Conservation (phyloP, 768 basidiomycete species). For the Phanerodontia chrysosporium region DNA sequence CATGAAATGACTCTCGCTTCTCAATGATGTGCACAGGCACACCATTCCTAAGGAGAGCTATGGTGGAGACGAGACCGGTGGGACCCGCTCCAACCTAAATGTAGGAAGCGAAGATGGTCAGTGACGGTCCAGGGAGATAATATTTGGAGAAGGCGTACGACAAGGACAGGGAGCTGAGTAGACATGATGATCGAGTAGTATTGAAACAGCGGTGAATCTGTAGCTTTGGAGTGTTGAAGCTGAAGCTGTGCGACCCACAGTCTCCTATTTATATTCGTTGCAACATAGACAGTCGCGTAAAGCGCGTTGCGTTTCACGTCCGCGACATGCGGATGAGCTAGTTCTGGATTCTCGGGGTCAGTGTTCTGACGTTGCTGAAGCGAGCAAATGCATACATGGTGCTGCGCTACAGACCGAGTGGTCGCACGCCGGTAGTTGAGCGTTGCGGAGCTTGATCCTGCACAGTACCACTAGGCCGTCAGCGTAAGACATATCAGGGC, state of each 20-base stretch:
- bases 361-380: neutral
- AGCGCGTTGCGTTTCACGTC: neutral
- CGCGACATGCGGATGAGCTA: neutral
- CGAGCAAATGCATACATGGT: too few relatives aligned
- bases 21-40: constrained; percentile 21
- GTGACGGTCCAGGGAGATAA: neutral
- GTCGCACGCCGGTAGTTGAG: too few relatives aligned
- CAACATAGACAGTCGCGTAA: too few relatives aligned
- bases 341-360: neutral
- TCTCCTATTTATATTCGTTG: too few relatives aligned
- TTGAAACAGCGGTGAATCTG: neutral
- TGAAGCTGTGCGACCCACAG: too few relatives aligned
- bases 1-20: constrained; percentile 13
- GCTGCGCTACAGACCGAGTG: too few relatives aligned
- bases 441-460: too few relatives aligned
- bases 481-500: too few relatives aligned
- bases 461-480: too few relatives aligned
- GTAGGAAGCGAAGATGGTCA: neutral
- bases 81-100: constrained; percentile 20
- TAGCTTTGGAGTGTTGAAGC: too few relatives aligned
- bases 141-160: neutral
- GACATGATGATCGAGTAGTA: neutral
- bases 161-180: neutral
- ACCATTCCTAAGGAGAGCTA: constrained; percentile 14
- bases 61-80: constrained; percentile 16